A percentile compares a stretch with the other conserved stretches of the same genome.
phyloP scores from a whole-genome alignment of 1,284 basidiomycete species.

The Irpex lacteus region DNA sequence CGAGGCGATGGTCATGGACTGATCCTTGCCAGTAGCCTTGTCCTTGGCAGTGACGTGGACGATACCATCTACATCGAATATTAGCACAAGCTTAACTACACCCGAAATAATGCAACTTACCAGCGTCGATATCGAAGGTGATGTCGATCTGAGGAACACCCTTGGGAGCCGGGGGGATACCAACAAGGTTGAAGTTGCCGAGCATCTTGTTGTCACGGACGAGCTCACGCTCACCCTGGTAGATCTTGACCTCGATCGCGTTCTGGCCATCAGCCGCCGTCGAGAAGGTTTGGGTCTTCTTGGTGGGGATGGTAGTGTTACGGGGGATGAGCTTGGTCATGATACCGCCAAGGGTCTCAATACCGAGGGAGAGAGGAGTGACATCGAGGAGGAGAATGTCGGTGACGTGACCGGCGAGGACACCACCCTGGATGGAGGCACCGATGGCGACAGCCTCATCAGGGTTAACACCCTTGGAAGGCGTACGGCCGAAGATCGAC shows the following conservation, averaged over 20 bases:
- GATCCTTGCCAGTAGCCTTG: conserved; percentile 97
- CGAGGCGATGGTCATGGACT: conserved; percentile 96
- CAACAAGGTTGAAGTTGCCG: conserved; percentile 98
- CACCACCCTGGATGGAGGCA: conserved; percentile 97
- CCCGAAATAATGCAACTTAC: conserved; percentile 37
- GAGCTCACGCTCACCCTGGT: conserved; percentile 97
- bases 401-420: conserved; percentile 93
- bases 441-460: conserved; percentile 96
- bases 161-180: conserved; percentile 96
- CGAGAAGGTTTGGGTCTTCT: conserved; percentile 99
- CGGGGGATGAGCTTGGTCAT: conserved; percentile 96
- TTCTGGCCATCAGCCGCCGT: conserved; percentile 97
- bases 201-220: conserved; percentile 98
- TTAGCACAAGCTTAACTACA: background rate
- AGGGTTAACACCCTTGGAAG: conserved; percentile 97
- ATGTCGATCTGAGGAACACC: conserved; percentile 99
- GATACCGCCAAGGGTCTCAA: conserved; percentile 97
- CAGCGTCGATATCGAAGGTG: conserved; percentile 98
- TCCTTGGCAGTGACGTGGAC: conserved; percentile 97
- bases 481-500: conserved; percentile 90
- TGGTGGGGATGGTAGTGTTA: conserved; percentile 99
- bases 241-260: conserved; percentile 97
- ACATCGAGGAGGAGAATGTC: conserved; percentile 97
- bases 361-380: conserved; percentile 91
- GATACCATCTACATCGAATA: conserved; percentile 68